phyloP scores from a whole-genome alignment of 2,329 filamentous ascomycete genomes.

The Colletotrichum zoysiae region DNA sequence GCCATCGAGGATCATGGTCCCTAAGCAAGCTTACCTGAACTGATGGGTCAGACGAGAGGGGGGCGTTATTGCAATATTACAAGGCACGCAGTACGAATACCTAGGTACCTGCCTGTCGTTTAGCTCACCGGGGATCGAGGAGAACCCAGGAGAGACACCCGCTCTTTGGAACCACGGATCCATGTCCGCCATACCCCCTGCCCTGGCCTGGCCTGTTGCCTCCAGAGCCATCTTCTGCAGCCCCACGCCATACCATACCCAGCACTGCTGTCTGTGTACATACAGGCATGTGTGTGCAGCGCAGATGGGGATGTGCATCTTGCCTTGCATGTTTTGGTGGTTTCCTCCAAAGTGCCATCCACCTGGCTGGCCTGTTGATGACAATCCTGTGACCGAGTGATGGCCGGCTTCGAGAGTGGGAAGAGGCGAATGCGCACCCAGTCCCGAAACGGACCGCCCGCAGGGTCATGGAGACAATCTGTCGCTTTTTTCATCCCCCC shows the following conservation, averaged over 20 bases:
- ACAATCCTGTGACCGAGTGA: constrained; percentile 14
- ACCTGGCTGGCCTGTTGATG: constrained; percentile 21
- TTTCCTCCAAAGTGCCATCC: constrained; percentile 40
- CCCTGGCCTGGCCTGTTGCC: constrained; percentile 4
- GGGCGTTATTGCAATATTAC: constrained; percentile 18
- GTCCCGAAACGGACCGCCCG: constrained; percentile 38
- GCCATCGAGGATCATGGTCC: neutral
- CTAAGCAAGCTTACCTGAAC: constrained; percentile 22
- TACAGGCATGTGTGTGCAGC: constrained; percentile 1
- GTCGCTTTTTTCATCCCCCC: neutral
- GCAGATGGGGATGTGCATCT: constrained; percentile 40
- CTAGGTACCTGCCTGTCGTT: too few species aligned
- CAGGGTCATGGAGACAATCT: constrained; percentile 8
- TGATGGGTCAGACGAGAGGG: constrained; percentile 18
- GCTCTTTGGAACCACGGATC: constrained; percentile 29
- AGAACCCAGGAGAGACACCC: constrained; percentile 19
- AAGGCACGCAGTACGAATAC: too few species aligned
- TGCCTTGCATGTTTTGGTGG: constrained; percentile 41
- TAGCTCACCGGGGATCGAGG: constrained; percentile 19
- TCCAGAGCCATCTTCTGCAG: constrained; percentile 16
- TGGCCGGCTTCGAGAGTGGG: constrained; percentile 22
- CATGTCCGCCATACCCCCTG: constrained; percentile 31
- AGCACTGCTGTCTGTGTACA: neutral
- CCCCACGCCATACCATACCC: neutral
- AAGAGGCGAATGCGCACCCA: constrained; percentile 19